Conservation (phyloP, 345 rosid species). For the Lepidium africanum region DNA sequence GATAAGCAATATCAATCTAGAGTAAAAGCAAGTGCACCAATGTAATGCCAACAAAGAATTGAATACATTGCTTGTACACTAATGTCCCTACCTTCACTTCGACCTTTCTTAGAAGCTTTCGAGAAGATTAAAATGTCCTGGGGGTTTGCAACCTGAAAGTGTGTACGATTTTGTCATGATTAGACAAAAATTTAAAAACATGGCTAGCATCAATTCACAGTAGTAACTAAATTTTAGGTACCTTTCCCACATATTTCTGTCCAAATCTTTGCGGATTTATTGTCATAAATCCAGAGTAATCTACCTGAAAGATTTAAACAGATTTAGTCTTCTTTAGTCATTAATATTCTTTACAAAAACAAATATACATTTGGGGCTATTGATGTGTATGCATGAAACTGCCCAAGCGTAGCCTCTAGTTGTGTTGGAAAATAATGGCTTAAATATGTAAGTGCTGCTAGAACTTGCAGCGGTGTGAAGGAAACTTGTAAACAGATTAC, state of each 20-base stretch:
- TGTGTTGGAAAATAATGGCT: neutral
- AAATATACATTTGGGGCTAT: neutral
- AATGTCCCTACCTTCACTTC: constrained; percentile 40
- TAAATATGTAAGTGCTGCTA: neutral
- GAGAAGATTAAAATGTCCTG: constrained; percentile 97
- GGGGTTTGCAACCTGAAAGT: constrained; percentile 88
- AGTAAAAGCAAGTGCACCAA: neutral
- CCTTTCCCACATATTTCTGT: constrained; percentile 99
- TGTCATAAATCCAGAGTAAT: constrained; percentile 98
- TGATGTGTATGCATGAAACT: neutral
- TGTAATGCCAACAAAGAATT: neutral
- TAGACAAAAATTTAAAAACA: constrained; percentile 4
- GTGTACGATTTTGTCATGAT: neutral
- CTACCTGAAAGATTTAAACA: constrained; percentile 50
- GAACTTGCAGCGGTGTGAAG: neutral
- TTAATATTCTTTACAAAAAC: neutral
- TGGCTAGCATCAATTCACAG: neutral
- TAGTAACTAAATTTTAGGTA: constrained; percentile 22
- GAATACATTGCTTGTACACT: neutral
- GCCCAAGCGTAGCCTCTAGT: constrained; percentile 7
- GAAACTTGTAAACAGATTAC: constrained; percentile 32
- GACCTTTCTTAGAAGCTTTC: constrained; percentile 65
- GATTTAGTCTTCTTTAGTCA: constrained; percentile 6
- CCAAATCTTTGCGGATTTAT: constrained; percentile 99
- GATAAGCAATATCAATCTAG: neutral